Evolutionary conservation across 257 asterid species (phyloP).

Genomic region (Misopates orontium): DNA sequence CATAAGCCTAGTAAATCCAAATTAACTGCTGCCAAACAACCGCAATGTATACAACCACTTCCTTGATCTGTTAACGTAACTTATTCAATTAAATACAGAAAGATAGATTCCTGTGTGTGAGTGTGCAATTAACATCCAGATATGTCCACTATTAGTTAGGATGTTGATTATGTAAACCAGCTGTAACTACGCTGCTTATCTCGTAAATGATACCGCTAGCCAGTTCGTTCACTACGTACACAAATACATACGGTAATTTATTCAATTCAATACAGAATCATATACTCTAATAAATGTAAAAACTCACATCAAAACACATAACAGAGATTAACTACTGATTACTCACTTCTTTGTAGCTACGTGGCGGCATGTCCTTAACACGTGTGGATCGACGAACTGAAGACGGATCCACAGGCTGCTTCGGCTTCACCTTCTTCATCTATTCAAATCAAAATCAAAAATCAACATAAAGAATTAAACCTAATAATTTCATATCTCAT

Average conservation of each 20-base stretch:
- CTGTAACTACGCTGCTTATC: too few relatives aligned
- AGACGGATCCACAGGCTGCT: constrained; percentile 45
- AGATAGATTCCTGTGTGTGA: too few relatives aligned
- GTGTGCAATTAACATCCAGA: too few relatives aligned
- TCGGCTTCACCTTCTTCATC: constrained; percentile 75
- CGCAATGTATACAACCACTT: too few relatives aligned
- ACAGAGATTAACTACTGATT: not conserved
- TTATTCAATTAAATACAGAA: too few relatives aligned
- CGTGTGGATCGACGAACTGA: constrained; percentile 61
- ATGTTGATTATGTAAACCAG: too few relatives aligned
- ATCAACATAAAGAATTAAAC: not conserved
- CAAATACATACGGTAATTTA: not conserved
- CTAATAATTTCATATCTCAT: not conserved
- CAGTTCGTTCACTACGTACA: not conserved
- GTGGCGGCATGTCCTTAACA: constrained; percentile 55
- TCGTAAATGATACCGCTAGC: too few relatives aligned
- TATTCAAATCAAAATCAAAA: constrained; percentile 18
- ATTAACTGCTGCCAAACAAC: too few relatives aligned
- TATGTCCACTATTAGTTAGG: too few relatives aligned
- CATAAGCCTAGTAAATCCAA: too few relatives aligned
- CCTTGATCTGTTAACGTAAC: too few relatives aligned
- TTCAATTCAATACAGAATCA: not conserved
- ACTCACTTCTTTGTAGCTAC: constrained; percentile 63
- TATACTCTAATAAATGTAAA: too few relatives aligned
- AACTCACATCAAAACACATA: not conserved